Base-by-base conservation (phyloP, 106 monocot genomes). In the Triglochin maritima region DNA sequence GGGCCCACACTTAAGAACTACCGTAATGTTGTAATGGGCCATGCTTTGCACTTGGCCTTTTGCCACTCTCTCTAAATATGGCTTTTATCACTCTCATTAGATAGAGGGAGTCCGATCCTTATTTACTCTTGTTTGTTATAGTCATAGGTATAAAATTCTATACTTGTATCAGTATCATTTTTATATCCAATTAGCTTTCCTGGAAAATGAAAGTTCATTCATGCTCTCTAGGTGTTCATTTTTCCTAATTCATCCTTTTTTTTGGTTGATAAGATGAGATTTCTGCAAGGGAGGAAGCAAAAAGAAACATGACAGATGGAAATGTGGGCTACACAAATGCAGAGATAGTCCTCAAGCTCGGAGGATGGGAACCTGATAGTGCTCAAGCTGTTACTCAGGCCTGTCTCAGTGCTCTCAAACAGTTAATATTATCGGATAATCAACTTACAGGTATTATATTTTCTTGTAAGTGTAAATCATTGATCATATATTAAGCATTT, bases 281-380 rank as follows among this genome's bases (percentile, higher is more conserved):
- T 70, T 79, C 85, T 72, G 94, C 94, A 12, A 89, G 79, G 77
- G 87, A 89, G 48, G 94, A 87, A 64, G 87, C 82, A 4, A 71
- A 64, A 67, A 79, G 72, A 71, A 64, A 87, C 55, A 71, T 89
- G 4, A 42, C 84, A 70, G 81, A 79, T 53, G 85, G 84, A 58
- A 75, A 14, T 44, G 4, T 77, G 44, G 87, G 80, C 59, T 94
- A 94, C 63, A 72, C 89, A 50, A 87, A 94, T 62, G 82, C 94
- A 9, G 94, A 94, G 44, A 77, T 87, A 41, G 79, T 94, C 41
- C 74, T 94, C 43, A 94, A 89, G 77, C 64, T 89, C 47, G 76
- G 73, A 2, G 87, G 84, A 58, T 94, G 94, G 89, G 94, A 87
- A 8, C n/a, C 17, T 9, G 74, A 83, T 5, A 69, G 82, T 65